These are phyloP conservation scores for Ustanciosporium gigantosporum DNA, from an alignment of 1,284 basidiomycete species.

Conservation along the genomic window DNA sequence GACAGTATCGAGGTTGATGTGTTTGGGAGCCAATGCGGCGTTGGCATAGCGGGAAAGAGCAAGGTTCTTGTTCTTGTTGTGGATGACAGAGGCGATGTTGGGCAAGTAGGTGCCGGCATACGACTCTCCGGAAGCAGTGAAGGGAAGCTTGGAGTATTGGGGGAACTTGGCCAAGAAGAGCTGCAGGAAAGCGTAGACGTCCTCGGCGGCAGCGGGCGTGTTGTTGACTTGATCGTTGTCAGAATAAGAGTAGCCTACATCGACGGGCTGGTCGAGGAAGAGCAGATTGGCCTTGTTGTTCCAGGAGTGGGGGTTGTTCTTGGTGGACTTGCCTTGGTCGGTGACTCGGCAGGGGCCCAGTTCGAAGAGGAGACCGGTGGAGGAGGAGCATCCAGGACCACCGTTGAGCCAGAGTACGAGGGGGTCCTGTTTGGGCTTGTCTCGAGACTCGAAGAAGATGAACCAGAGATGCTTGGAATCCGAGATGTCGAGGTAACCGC, in stretches of 20 bases:
- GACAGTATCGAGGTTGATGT: constrained; percentile 55
- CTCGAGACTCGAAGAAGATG: constrained; percentile 82
- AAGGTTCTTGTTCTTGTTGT: constrained; percentile 56
- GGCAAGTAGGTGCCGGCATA: constrained; percentile 69
- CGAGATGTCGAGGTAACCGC: constrained; percentile 80
- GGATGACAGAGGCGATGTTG: constrained; percentile 54
- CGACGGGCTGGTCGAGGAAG: constrained; percentile 79
- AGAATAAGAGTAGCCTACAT: constrained; percentile 86
- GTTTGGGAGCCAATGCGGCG: constrained; percentile 31
- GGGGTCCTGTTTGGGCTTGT: constrained; percentile 74
- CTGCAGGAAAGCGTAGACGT: constrained; percentile 86
- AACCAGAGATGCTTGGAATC: constrained; percentile 85
- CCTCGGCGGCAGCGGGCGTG: constrained; percentile 74
- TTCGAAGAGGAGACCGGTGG: constrained; percentile 72
- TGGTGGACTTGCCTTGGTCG: constrained; percentile 72
- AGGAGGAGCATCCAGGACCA: constrained; percentile 67
- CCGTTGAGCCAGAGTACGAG: constrained; percentile 88
- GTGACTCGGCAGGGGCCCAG: constrained; percentile 80
- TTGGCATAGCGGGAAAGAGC: constrained; percentile 24
- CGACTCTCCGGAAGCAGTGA: constrained; percentile 65
- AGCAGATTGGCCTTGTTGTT: constrained; percentile 71
- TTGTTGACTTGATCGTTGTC: constrained; percentile 72
- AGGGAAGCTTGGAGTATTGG: constrained; percentile 53
- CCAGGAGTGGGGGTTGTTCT: constrained; percentile 77
- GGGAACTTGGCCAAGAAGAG: constrained; percentile 72